Evolutionary conservation across 2,329 filamentous ascomycete genomes (phyloP).

Genomic region (Pezicula radicicola): DNA sequence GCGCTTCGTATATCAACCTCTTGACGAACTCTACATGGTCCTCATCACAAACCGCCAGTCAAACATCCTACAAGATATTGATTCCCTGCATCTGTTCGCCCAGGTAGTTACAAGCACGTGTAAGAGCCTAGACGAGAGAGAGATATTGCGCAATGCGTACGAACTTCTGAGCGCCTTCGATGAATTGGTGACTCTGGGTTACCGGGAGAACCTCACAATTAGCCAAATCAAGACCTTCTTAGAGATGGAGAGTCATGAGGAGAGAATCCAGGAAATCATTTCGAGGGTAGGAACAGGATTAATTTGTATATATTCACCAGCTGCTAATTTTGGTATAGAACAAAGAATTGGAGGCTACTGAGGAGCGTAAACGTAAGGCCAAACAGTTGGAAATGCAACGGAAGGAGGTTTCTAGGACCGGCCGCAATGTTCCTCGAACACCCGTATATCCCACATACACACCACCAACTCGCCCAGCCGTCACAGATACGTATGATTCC

Average conservation of each 20-base stretch:
- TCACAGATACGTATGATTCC: slow-evolving; percentile 81
- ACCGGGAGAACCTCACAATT: slow-evolving; percentile 92
- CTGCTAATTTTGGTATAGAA: slow-evolving; percentile 56
- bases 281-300: slow-evolving; percentile 60
- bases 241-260: slow-evolving; percentile 99
- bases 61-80: slow-evolving; percentile 98
- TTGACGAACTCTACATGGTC: slow-evolving; percentile 99
- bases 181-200: slow-evolving; percentile 92
- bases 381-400: slow-evolving; percentile 99
- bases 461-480: slow-evolving; percentile 68
- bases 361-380: slow-evolving; percentile 97
- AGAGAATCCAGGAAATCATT: slow-evolving; percentile 98
- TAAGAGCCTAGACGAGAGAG: slow-evolving; percentile 91
- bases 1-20: slow-evolving; percentile 97
- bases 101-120: slow-evolving; percentile 97
- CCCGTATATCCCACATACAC: slow-evolving; percentile 89
- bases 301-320: slow-evolving; percentile 1
- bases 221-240: slow-evolving; percentile 99
- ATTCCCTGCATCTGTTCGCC: slow-evolving; percentile 94
- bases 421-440: slow-evolving; percentile 67
- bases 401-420: slow-evolving; percentile 84
- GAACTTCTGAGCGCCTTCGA: slow-evolving; percentile 96
- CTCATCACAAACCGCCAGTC: slow-evolving; percentile 99
- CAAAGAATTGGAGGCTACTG: slow-evolving; percentile 96
- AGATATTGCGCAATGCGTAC: slow-evolving; percentile 92